phyloP scores from a whole-genome alignment of 768 basidiomycete genomes.

The Podaxis rugospora region DNA sequence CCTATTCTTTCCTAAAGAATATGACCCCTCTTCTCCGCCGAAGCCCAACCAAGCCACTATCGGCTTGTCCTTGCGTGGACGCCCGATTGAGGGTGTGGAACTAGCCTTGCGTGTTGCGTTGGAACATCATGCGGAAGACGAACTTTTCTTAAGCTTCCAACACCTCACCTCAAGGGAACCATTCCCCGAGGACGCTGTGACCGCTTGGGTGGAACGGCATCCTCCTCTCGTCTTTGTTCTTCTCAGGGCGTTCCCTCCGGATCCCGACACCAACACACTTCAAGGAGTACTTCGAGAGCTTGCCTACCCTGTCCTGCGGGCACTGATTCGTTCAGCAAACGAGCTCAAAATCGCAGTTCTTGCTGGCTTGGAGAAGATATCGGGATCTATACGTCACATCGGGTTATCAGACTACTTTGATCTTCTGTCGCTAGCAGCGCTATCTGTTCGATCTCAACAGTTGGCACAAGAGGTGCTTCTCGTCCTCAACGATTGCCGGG shows the following conservation, averaged over 20 bases:
- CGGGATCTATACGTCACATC: slow-evolving; percentile 29
- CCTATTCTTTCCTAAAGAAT: slow-evolving; percentile 2
- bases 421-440: slow-evolving; percentile 44
- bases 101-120: slow-evolving; percentile 36
- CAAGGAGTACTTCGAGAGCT: slow-evolving; percentile 24
- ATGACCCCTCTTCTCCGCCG: neutral
- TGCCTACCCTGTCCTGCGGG: slow-evolving; percentile 33
- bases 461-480: slow-evolving; percentile 58
- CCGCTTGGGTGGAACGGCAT: slow-evolving; percentile 41
- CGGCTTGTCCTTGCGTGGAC: slow-evolving; percentile 16
- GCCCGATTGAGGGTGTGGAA: slow-evolving; percentile 27
- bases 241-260: slow-evolving; percentile 43
- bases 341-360: slow-evolving; percentile 49
- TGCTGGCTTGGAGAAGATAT: slow-evolving; percentile 54
- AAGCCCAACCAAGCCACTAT: slow-evolving; percentile 26
- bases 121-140: slow-evolving; percentile 50
- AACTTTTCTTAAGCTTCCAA: slow-evolving; percentile 48
- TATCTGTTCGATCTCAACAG: slow-evolving; percentile 46
- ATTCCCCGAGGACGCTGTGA: slow-evolving; percentile 23
- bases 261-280: slow-evolving; percentile 27
- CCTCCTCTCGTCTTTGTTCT: slow-evolving; percentile 54
- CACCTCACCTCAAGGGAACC: slow-evolving; percentile 28
- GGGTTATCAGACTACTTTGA: slow-evolving; percentile 44
- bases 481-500: slow-evolving; percentile 42
- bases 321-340: slow-evolving; percentile 53